Evolutionary conservation across 2,329 filamentous ascomycete genomes (phyloP).

Genomic region (Neopestalotiopsis sp.): DNA sequence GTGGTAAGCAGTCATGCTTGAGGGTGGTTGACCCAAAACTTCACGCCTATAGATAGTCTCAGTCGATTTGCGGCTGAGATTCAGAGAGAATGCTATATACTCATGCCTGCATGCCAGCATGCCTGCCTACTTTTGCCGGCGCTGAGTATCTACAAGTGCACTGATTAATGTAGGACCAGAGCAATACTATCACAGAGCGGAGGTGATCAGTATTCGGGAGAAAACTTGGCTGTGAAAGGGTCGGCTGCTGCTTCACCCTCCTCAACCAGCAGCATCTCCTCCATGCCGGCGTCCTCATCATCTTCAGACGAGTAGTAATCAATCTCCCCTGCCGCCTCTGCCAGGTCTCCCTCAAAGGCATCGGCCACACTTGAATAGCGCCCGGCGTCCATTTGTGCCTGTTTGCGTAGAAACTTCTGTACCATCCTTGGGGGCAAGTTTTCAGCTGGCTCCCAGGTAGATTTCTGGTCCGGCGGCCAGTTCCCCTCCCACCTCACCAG

Average conservation of each 20-base stretch:
- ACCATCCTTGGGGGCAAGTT: constrained; percentile 52
- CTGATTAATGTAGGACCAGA: too few species aligned
- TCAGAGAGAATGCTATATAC: too few species aligned
- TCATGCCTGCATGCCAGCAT: too few species aligned
- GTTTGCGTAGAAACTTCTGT: constrained; percentile 41
- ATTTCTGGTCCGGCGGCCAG: constrained; percentile 62
- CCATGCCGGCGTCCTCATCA: constrained; percentile 4
- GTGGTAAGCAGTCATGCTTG: too few species aligned
- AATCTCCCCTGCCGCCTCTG: constrained; percentile 17
- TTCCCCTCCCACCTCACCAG: constrained; percentile 62
- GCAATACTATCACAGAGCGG: too few species aligned
- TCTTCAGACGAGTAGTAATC: neutral
- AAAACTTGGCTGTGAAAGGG: neutral
- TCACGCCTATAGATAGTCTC: too few species aligned
- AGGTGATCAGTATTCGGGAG: neutral
- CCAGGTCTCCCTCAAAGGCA: constrained; percentile 36
- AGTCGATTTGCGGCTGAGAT: too few species aligned
- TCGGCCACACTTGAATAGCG: constrained; percentile 40
- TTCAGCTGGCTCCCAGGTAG: constrained; percentile 62
- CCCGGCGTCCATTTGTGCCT: neutral
- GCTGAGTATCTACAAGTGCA: too few species aligned
- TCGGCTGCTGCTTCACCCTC: constrained; percentile 4
- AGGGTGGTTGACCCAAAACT: too few species aligned
- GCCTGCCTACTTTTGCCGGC: too few species aligned
- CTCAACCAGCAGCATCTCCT: constrained; percentile 20